Percentiles rank a stretch among this genome's conserved stretches.
These are phyloP conservation scores for Fagus crenata DNA, from an alignment of 306 rosid genomes.

Conservation along the genomic window DNA sequence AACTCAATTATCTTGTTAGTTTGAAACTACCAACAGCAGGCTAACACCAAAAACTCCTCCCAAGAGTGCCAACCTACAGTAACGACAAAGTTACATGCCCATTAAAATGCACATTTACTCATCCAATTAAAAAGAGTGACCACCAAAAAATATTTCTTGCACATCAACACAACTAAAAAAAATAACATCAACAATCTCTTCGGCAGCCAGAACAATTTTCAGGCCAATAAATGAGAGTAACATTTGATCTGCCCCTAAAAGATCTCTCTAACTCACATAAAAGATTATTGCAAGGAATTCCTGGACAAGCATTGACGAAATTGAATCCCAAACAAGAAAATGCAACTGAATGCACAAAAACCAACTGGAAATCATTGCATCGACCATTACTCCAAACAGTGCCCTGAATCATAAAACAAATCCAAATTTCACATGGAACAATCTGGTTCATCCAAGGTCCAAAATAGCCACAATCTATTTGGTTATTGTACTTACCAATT, in stretches of 20 bases:
- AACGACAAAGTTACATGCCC: not conserved
- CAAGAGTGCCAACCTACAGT: not conserved
- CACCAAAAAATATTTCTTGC: not conserved
- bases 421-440: not conserved
- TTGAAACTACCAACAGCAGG: slow-evolving; percentile 8
- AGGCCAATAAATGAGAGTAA: not conserved
- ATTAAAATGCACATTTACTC: not conserved
- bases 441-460: not conserved
- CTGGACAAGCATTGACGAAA: not conserved
- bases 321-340: not conserved
- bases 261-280: not conserved
- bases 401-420: not conserved
- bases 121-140: not conserved
- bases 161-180: not conserved
- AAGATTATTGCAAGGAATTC: not conserved
- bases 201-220: not conserved
- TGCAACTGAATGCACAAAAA: not conserved
- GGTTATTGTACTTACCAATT: not conserved
- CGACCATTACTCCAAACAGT: not conserved
- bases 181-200: not conserved
- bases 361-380: not conserved
- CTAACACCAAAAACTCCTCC: not conserved
- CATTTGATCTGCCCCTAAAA: too few relatives aligned
- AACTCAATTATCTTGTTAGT: slow-evolving; percentile 15
- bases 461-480: not conserved